Percentiles rank a stretch among this genome's conserved stretches.
Evolutionary conservation across 768 basidiomycete genomes (phyloP).

Genomic region (Kockovaella imperatae): DNA sequence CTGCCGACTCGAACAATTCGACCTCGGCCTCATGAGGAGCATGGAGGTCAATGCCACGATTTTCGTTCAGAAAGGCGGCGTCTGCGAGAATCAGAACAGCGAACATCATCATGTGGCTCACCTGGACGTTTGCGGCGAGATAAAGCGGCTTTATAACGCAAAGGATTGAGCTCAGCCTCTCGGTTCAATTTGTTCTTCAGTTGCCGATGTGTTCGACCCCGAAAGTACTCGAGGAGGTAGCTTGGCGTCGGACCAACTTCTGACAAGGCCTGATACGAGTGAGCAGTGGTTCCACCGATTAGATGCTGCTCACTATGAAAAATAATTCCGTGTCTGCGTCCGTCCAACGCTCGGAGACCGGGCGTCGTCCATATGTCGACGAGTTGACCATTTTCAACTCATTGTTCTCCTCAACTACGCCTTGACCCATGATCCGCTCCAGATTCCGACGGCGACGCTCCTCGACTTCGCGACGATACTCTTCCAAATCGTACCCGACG

Average conservation of each 20-base stretch:
- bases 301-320: conserved; percentile 23
- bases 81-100: background rate
- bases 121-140: conserved; percentile 20
- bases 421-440: background rate
- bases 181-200: conserved; percentile 23
- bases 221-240: conserved; percentile 31
- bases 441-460: background rate
- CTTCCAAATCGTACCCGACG: conserved; percentile 1
- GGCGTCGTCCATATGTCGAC: conserved; percentile 10
- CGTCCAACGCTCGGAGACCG: conserved; percentile 20
- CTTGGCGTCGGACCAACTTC: conserved; percentile 31
- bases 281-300: background rate
- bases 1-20: background rate
- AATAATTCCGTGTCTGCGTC: conserved; percentile 32
- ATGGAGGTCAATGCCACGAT: background rate
- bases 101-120: conserved; percentile 8
- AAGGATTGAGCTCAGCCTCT: conserved; percentile 27
- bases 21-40: background rate
- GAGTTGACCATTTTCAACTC: conserved; percentile 30
- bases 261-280: conserved; percentile 19
- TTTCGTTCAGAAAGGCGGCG: background rate
- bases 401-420: conserved; percentile 21
- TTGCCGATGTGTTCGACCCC: conserved; percentile 19
- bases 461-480: conserved; percentile 6
- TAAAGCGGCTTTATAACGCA: too few relatives aligned